Evolutionary conservation across 1,139 yeast genomes (phyloP), one percentile per base, ranked within the genome.

Genomic region (Saccharomyces hybrid): DNA sequence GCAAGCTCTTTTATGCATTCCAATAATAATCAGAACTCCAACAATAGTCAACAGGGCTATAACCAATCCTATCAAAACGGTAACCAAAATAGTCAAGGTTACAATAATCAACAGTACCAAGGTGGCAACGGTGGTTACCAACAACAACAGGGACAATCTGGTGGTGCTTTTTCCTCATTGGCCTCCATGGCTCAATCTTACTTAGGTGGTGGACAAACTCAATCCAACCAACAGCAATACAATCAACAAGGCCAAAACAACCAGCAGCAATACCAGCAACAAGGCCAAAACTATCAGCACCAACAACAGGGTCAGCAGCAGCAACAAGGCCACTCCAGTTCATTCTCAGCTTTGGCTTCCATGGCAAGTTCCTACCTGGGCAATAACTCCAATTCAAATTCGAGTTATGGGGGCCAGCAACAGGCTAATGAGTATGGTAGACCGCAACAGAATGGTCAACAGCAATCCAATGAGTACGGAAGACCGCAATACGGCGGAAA

Each of bases 361-460:
- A 58, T 55, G 57, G 58, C 59, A 5, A 54, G 56, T 34, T 53
- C 54, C 28, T 55, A 58, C 29, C 49, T 56, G 8, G 50, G 51
- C 28, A 52, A 49, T 26, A 34, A 49, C 27, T 16, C 48, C 31
- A 16, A 46, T 13, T 49, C 51, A 11, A 47, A 29, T 46, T 29
- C 42, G 29, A 47, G 31, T 32, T 34, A 51, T 4, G 25, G 53
- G 8, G 55, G 54, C 31, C 41, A 53, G 48, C 26, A 48, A 38
- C 27, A 38, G 9, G 31, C 16, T 19, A 47, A 52, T 19, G 55
- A 52, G 29, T 28, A 46, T 25, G 44, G 51, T 9, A 46, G 46
- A 16, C 28, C 48, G 9, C 38, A 38, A 38, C 44, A 46, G 7
- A 47, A 50, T 41, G 38, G 16, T 7, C 25, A 25, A 14, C 14